phyloP scores from a whole-genome alignment of 169 alveolate species.

The Toxoplasma gondii region DNA sequence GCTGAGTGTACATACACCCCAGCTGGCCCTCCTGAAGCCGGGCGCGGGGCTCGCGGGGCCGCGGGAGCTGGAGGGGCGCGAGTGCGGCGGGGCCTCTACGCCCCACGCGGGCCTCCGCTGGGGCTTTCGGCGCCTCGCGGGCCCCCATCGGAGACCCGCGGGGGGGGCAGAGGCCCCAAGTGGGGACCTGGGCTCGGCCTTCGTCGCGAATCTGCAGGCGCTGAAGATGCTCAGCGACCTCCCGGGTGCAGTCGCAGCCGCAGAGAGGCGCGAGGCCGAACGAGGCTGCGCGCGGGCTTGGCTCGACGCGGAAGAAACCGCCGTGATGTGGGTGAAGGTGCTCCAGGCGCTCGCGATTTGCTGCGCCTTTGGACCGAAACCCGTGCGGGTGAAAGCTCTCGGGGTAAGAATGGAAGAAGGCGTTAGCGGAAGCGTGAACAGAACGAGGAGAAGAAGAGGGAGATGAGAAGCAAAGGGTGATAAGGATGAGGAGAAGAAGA shows the following conservation, averaged over 20 bases:
- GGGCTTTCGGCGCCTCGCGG: constrained; percentile 10
- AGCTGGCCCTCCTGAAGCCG: background rate
- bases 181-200: background rate
- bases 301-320: background rate
- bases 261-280: background rate
- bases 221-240: background rate
- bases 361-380: constrained; percentile 62
- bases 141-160: constrained; percentile 35
- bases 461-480: too few relatives aligned
- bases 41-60: background rate
- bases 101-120: background rate
- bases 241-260: background rate
- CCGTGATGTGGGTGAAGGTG: constrained; percentile 57
- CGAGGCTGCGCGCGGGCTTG: background rate
- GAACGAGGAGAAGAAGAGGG: background rate
- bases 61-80: constrained; percentile 28
- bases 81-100: constrained; percentile 10
- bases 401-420: constrained; percentile 12
- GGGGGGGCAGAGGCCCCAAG: background rate
- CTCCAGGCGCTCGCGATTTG: constrained; percentile 62
- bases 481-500: too few relatives aligned
- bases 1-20: constrained; percentile 54
- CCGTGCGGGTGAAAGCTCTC: constrained; percentile 65
- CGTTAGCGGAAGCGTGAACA: too few relatives aligned
- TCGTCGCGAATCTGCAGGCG: background rate